Conservation (phyloP, 2,329 filamentous ascomycete species). For the Dothideomycetidae sp. region DNA sequence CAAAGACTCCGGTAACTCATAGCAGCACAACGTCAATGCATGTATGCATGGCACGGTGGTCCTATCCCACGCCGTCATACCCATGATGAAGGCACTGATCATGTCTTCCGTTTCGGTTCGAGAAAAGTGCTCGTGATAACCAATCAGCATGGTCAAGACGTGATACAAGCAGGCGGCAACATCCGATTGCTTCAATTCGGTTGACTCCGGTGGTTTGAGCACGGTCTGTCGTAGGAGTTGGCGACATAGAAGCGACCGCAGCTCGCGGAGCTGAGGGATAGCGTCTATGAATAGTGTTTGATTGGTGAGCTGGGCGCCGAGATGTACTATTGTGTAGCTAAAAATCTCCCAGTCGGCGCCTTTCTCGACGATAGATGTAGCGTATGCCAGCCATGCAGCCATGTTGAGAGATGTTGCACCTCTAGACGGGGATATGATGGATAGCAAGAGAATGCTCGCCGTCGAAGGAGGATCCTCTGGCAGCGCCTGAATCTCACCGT, state of each 20-base stretch:
- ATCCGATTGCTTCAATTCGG: constrained; percentile 71
- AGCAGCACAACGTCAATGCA: constrained; percentile 84
- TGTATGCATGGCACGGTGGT: constrained; percentile 91
- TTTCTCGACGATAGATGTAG: constrained; percentile 11
- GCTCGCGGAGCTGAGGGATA: constrained; percentile 57
- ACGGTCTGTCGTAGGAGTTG: constrained; percentile 66
- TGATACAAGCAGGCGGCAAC: constrained; percentile 82
- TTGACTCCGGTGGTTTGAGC: constrained; percentile 64
- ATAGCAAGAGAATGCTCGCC: constrained; percentile 38
- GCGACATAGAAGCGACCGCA: constrained; percentile 66
- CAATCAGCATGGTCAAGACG: constrained; percentile 71
- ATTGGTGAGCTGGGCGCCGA: constrained; percentile 80
- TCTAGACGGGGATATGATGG: constrained; percentile 16
- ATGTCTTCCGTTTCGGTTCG: constrained; percentile 82
- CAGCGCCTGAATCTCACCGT: constrained; percentile 38
- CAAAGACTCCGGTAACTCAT: constrained; percentile 78
- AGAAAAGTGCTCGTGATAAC: constrained; percentile 74
- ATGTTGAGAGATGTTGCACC: constrained; percentile 6
- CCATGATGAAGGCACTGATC: constrained; percentile 71
- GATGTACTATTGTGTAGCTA: constrained; percentile 73
- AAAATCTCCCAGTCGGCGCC: constrained; percentile 62
- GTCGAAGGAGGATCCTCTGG: constrained; percentile 38
- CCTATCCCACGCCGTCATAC: constrained; percentile 45
- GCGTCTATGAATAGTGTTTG: constrained; percentile 68
- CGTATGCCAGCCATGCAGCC: constrained; percentile 11